Conservation (phyloP, 1,139 yeast genomes). For the Arxiozyma telluris region DNA sequence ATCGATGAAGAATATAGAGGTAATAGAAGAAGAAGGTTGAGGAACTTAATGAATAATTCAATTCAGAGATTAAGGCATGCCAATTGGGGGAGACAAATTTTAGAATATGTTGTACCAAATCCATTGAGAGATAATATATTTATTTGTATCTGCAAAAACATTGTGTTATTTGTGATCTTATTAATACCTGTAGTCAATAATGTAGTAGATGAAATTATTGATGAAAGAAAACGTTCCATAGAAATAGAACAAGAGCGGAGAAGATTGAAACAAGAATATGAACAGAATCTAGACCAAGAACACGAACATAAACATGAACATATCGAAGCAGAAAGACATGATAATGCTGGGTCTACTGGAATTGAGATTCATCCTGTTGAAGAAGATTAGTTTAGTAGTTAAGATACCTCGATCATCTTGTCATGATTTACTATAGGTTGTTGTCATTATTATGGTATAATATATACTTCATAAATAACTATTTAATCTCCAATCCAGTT, state of each 20-base stretch:
- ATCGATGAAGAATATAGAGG: background rate
- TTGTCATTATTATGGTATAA: no score
- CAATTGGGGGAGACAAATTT: background rate
- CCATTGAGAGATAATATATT: conserved; percentile 17
- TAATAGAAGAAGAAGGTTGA: background rate
- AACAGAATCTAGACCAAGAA: no score
- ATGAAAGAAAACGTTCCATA: conserved; percentile 4
- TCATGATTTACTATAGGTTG: background rate
- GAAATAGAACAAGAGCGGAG: conserved; percentile 3
- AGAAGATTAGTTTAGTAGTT: background rate
- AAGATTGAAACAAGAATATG: background rate
- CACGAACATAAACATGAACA: background rate
- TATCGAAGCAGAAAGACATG: background rate
- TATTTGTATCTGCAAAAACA: conserved; percentile 16
- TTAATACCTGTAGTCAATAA: conserved; percentile 17
- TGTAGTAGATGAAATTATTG: conserved; percentile 13
- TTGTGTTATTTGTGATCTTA: conserved; percentile 17
- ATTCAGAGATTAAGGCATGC: background rate
- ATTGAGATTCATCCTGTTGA: background rate
- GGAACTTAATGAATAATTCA: background rate
- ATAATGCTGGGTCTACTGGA: background rate
- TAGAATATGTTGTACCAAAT: conserved; percentile 17
- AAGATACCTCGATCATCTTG: background rate
- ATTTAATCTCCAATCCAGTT: background rate
- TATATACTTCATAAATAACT: no score